Evolutionary conservation across 352 stramenopile genomes (phyloP).

Genomic region (Chrysophaeum taylorii): DNA sequence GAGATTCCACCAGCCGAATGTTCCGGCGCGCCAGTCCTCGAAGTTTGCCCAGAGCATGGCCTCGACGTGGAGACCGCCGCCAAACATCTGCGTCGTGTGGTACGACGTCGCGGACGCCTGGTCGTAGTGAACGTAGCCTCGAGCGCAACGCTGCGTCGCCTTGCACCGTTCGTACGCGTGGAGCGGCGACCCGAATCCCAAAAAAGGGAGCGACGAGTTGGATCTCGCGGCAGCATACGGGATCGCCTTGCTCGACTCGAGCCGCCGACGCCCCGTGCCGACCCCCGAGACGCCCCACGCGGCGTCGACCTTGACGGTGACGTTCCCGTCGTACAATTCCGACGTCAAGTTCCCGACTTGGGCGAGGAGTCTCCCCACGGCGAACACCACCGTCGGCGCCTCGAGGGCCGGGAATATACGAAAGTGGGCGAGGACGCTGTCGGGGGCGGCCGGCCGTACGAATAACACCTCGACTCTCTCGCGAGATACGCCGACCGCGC

Average conservation of each 20-base stretch:
- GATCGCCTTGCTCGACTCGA: background rate
- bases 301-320: constrained; percentile 44
- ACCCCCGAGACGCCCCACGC: constrained; percentile 47
- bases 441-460: constrained; percentile 40
- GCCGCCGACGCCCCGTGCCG: constrained; percentile 5
- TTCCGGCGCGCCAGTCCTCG: constrained; percentile 85
- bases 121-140: constrained; percentile 66
- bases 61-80: constrained; percentile 48
- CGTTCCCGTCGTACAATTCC: constrained; percentile 41
- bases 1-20: constrained; percentile 55
- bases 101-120: constrained; percentile 47
- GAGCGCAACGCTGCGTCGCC: constrained; percentile 75
- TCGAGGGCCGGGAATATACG: constrained; percentile 37
- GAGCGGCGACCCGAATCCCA: constrained; percentile 15
- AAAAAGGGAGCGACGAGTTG: constrained; percentile 16
- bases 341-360: constrained; percentile 32
- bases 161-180: constrained; percentile 82
- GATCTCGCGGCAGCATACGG: background rate
- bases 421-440: constrained; percentile 51
- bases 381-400: constrained; percentile 26
- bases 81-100: constrained; percentile 69
- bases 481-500: constrained; percentile 35
- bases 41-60: constrained; percentile 79
- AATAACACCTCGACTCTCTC: constrained; percentile 47
- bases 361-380: constrained; percentile 27